Conservation (phyloP, 345 rosid species). For the Barbarea vulgaris region DNA sequence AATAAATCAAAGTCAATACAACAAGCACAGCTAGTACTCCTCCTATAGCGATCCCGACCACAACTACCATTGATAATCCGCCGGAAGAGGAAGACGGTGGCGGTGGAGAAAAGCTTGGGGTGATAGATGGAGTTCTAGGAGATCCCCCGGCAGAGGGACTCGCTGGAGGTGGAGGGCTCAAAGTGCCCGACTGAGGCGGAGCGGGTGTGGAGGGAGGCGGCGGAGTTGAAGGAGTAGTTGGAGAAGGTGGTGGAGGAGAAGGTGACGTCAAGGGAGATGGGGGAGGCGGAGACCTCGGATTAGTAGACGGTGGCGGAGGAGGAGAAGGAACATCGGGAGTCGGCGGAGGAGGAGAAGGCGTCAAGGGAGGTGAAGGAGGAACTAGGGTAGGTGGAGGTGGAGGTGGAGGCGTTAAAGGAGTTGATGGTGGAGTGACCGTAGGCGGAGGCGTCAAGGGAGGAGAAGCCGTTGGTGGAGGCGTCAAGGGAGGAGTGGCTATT, state of each 20-base stretch:
- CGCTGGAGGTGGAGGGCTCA: conserved; percentile 38
- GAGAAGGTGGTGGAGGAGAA: conserved; percentile 21
- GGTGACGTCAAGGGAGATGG: not conserved
- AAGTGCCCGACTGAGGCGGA: conserved; percentile 31
- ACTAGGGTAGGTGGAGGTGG: not conserved
- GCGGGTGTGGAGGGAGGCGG: conserved; percentile 46
- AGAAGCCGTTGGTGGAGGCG: not conserved
- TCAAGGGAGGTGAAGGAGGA: not conserved
- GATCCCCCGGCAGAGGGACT: conserved; percentile 15
- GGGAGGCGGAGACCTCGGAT: too few species aligned
- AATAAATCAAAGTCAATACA: conserved; percentile 46
- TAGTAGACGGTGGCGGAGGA: conserved; percentile 4
- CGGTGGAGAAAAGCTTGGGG: conserved; percentile 20
- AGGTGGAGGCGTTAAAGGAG: not conserved
- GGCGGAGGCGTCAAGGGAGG: not conserved
- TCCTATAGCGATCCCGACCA: conserved; percentile 62
- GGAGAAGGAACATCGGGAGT: conserved; percentile 33
- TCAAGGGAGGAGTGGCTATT: conserved; percentile 8
- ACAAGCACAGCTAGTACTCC: conserved; percentile 57
- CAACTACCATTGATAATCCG: conserved; percentile 50
- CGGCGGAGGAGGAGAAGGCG: conserved; percentile 26
- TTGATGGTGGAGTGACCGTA: not conserved
- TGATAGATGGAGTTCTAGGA: not conserved
- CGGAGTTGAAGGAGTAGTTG: conserved; percentile 31
- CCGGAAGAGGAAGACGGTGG: conserved; percentile 36